Evolutionary conservation across 257 asterid species (phyloP).

Genomic region (Galeopsis tetrahit): DNA sequence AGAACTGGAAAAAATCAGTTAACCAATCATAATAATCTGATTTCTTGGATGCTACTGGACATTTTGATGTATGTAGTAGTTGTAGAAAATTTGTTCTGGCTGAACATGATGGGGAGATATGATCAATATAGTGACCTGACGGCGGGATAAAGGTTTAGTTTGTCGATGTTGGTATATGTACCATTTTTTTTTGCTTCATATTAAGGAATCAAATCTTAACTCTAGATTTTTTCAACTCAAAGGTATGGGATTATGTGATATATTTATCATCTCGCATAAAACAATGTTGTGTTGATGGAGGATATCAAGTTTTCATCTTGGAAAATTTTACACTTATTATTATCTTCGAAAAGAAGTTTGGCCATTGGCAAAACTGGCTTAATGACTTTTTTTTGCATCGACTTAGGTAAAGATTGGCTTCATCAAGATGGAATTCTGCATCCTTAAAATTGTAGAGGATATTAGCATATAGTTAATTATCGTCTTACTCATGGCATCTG

Average conservation of each 20-base stretch:
- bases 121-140: neutral
- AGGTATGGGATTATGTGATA: neutral
- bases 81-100: neutral
- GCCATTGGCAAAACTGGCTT: constrained; percentile 26
- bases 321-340: constrained; percentile 2
- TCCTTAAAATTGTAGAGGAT: constrained; percentile 38
- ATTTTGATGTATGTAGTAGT: neutral
- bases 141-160: neutral
- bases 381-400: constrained; percentile 28
- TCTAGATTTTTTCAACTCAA: constrained; percentile 15
- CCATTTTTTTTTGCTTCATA: neutral
- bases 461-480: constrained; percentile 33
- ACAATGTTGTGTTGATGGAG: constrained; percentile 17
- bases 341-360: constrained; percentile 19
- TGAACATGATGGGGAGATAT: neutral
- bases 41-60: constrained; percentile 21
- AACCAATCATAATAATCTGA: neutral
- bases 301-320: constrained; percentile 10
- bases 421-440: constrained; percentile 44
- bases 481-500: constrained; percentile 60
- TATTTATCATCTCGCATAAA: neutral
- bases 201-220: constrained; percentile 1
- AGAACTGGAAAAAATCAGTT: neutral
- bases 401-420: constrained; percentile 50
- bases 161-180: constrained; percentile 2